phyloP scores from a whole-genome alignment of 768 basidiomycete genomes.

The Collybia sordida region DNA sequence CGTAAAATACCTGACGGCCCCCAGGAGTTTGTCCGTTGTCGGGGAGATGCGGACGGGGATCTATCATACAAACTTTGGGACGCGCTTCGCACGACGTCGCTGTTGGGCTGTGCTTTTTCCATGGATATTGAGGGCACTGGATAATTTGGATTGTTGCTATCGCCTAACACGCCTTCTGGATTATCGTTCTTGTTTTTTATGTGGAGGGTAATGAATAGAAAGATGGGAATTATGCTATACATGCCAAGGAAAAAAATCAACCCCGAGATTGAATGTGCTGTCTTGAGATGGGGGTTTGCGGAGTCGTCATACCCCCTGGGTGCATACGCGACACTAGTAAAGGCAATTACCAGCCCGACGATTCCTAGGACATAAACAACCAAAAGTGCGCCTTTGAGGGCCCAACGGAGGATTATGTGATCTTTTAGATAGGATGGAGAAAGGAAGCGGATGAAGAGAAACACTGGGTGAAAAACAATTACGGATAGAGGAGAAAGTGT shows the following conservation, averaged over 20 bases:
- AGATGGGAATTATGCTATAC: slow-evolving; percentile 51
- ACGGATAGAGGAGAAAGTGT: slow-evolving; percentile 44
- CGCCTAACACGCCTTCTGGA: slow-evolving; percentile 8
- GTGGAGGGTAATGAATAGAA: slow-evolving; percentile 29
- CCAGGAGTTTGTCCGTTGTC: slow-evolving; percentile 50
- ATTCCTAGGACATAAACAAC: slow-evolving; percentile 57
- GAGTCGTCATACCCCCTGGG: slow-evolving; percentile 12
- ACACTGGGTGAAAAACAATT: slow-evolving; percentile 32
- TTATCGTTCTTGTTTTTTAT: slow-evolving; percentile 3
- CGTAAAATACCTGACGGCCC: slow-evolving; percentile 40
- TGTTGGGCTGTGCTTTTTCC: slow-evolving; percentile 30
- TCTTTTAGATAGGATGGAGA: slow-evolving; percentile 14
- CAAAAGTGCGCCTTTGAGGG: slow-evolving; percentile 31
- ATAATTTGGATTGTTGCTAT: slow-evolving; percentile 13
- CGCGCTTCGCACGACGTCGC: slow-evolving; percentile 28
- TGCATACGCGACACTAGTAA: slow-evolving; percentile 50
- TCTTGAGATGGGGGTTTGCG: slow-evolving; percentile 41
- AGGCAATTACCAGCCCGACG: slow-evolving; percentile 59
- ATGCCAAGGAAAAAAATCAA: slow-evolving; percentile 62
- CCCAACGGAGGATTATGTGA: background rate
- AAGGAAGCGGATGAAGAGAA: slow-evolving; percentile 35
- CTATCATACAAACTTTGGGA: slow-evolving; percentile 36
- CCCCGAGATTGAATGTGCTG: slow-evolving; percentile 64
- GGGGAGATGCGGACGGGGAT: slow-evolving; percentile 42
- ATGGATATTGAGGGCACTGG: slow-evolving; percentile 21